Conservation (phyloP, 371 early-diverging fungal species). For the Lichtheimia ramosa region DNA sequence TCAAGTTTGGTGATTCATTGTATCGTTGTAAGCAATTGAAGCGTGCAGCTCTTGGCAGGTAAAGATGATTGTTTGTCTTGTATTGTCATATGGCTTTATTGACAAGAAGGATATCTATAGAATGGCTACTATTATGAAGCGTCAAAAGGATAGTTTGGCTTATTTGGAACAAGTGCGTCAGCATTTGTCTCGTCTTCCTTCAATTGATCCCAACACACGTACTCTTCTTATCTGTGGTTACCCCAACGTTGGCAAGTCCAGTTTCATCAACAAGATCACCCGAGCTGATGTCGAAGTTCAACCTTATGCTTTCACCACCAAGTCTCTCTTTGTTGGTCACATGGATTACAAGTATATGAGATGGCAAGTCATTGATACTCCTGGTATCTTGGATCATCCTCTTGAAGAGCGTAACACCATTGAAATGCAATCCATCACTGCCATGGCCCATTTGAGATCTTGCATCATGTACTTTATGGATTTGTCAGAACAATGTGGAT, state of each 20-base stretch:
- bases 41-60: slow-evolving; percentile 88
- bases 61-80: too few relatives aligned
- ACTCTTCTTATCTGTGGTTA: slow-evolving; percentile 99
- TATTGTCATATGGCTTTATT: too few relatives aligned
- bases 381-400: slow-evolving; percentile 99
- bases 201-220: slow-evolving; percentile 99
- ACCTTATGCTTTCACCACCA: slow-evolving; percentile 99
- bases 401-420: slow-evolving; percentile 99
- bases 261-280: slow-evolving; percentile 99
- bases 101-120: slow-evolving; percentile 26
- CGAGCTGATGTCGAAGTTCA: slow-evolving; percentile 99
- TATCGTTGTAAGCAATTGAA: slow-evolving; percentile 99
- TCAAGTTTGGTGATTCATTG: slow-evolving; percentile 99
- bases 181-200: slow-evolving; percentile 97
- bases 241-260: slow-evolving; percentile 99
- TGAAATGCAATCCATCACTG: slow-evolving; percentile 99
- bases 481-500: slow-evolving; percentile 99
- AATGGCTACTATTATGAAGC: slow-evolving; percentile 99
- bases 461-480: slow-evolving; percentile 99
- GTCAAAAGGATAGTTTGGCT: slow-evolving; percentile 97
- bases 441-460: slow-evolving; percentile 98
- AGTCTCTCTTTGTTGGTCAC: slow-evolving; percentile 99
- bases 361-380: slow-evolving; percentile 99
- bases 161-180: slow-evolving; percentile 99
- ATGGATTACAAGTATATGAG: slow-evolving; percentile 99